phyloP scores from a whole-genome alignment of 768 basidiomycete species.

The Auriscalpium microsporum region DNA sequence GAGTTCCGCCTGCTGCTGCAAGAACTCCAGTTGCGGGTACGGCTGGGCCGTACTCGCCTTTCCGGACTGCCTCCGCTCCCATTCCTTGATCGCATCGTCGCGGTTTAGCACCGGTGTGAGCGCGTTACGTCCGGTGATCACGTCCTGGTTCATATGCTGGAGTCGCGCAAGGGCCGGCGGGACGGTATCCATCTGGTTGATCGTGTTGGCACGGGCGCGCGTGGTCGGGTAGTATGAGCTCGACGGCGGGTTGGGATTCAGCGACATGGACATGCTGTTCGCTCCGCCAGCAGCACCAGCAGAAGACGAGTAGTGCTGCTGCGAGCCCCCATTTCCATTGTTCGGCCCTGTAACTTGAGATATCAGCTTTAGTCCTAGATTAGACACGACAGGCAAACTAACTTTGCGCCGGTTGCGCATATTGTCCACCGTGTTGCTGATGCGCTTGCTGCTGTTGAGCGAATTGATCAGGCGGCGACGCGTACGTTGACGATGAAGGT shows the following conservation, averaged over 20 bases:
- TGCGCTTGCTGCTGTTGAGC: conserved; percentile 4
- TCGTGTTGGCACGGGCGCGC: conserved; percentile 82
- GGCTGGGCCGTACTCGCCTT: conserved; percentile 63
- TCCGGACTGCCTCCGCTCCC: conserved; percentile 84
- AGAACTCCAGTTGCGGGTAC: conserved; percentile 83
- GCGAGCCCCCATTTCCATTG: conserved; percentile 18
- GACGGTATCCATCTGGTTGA: conserved; percentile 86
- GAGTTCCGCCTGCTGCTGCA: conserved; percentile 90
- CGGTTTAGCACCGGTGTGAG: conserved; percentile 90
- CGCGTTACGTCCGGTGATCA: conserved; percentile 68
- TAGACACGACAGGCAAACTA: conserved; percentile 21
- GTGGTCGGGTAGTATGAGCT: conserved; percentile 63
- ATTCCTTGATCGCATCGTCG: conserved; percentile 92
- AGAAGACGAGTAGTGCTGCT: conserved; percentile 3
- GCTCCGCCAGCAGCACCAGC: background rate
- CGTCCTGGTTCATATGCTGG: conserved; percentile 83
- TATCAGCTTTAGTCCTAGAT: conserved; percentile 39
- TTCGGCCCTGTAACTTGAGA: conserved; percentile 32
- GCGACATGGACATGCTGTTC: conserved; percentile 12
- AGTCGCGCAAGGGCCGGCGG: conserved; percentile 88
- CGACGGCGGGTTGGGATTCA: conserved; percentile 47
- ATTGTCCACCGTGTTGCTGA: conserved; percentile 20
- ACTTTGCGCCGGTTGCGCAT: conserved; percentile 15
- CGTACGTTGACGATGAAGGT: conserved; percentile 23
- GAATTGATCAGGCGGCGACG: conserved; percentile 19